Conservation (phyloP, 2,329 filamentous ascomycete genomes). For the Fusarium equiseti region DNA sequence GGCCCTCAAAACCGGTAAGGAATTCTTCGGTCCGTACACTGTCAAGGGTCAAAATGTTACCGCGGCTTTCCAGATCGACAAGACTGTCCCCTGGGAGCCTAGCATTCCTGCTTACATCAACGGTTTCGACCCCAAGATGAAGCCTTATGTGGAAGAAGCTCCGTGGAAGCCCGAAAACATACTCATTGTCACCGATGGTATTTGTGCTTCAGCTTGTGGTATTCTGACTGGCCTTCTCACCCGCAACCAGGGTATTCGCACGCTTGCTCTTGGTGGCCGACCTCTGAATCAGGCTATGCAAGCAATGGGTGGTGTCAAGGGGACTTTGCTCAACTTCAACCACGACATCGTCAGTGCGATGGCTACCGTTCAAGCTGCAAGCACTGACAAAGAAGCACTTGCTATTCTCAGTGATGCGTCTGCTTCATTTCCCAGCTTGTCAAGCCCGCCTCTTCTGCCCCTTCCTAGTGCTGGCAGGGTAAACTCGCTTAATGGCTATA, state of each 20-base stretch:
- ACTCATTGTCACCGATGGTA: slow-evolving; percentile 42
- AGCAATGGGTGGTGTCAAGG: slow-evolving; percentile 74
- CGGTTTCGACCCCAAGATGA: slow-evolving; percentile 31
- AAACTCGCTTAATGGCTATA: slow-evolving; percentile 40
- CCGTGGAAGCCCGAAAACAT: slow-evolving; percentile 45
- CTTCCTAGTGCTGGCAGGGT: slow-evolving; percentile 52
- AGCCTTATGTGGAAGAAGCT: slow-evolving; percentile 31
- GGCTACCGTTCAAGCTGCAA: slow-evolving; percentile 17
- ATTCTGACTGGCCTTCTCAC: slow-evolving; percentile 47
- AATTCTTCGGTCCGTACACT: slow-evolving; percentile 42
- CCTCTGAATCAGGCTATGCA: slow-evolving; percentile 68
- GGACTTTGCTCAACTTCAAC: slow-evolving; percentile 51
- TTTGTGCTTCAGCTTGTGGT: slow-evolving; percentile 43
- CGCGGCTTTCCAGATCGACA: slow-evolving; percentile 34
- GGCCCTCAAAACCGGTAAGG: slow-evolving; percentile 34
- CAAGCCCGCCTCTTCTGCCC: slow-evolving; percentile 45
- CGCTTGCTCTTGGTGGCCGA: slow-evolving; percentile 70
- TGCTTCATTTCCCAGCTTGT: slow-evolving; percentile 28
- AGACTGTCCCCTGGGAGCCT: slow-evolving; percentile 21
- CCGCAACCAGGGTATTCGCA: slow-evolving; percentile 51
- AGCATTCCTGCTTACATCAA: slow-evolving; percentile 34
- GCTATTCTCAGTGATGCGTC: slow-evolving; percentile 21
- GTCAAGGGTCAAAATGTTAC: slow-evolving; percentile 41
- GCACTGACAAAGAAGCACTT: slow-evolving; percentile 16
- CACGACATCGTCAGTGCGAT: slow-evolving; percentile 24